Base-by-base conservation (phyloP, 805 yeast species). In the Teunomyces panamensis region DNA sequence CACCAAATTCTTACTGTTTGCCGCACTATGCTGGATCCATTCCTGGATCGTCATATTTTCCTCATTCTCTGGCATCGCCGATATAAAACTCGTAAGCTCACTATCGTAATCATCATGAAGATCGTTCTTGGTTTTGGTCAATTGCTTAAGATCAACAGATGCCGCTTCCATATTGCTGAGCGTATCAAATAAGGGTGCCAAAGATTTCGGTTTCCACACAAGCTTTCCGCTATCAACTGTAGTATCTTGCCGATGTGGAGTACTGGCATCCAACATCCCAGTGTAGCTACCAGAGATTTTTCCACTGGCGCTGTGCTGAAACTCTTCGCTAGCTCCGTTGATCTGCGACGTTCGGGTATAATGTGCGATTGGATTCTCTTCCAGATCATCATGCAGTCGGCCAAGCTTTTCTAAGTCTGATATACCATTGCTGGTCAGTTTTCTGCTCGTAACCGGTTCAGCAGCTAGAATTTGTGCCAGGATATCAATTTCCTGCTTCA, bases 51-150 rank as follows among this genome's bases (percentile, higher is more conserved):
- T 79, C 85, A 84, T 81, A 9, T 78, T 72, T 54, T 87, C 70
- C 57, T 87, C 90, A 24, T 78, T 78, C 28, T 77, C 81, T 0
- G 92, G 91, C 80, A 87, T 81, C 37, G 80, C 81, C 1, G 82
- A 74, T 5, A 85, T 80, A 56, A 86, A 86, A 43, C 72, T 71
- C 0, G 87, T 79, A 17, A 87, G 64, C 27, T 77, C 77, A 1
- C 92, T 90, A 49, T 84, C 88, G 35, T 71, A 60, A 58, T 87
- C 95, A 51, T 84, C 81, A 52, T 77, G 73, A 13, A 84, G 63
- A 35, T 73, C 71, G 50, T 70, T 71, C 7, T 61, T 62, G 0
- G 75, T 64, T 7, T 65, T 58, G 2, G 72, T 56, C n/a, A 74
- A 52, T 17, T 58, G 56, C 34, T 62, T 58, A 16, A 74, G 57